phyloP scores from a whole-genome alignment of 176 grass and related monocot species.

The Zea luxurians region DNA sequence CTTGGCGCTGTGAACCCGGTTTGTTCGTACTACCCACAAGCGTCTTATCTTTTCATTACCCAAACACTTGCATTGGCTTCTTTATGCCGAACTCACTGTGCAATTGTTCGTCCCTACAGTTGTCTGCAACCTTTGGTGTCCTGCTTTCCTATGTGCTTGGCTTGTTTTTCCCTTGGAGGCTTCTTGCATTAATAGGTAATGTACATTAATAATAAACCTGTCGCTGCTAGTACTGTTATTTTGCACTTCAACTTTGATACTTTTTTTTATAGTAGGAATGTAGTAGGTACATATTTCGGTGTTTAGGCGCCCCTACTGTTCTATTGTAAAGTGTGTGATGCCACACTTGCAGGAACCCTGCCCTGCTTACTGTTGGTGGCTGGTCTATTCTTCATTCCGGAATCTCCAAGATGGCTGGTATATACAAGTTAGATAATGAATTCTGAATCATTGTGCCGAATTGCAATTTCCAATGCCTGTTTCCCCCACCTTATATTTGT shows the following conservation, averaged over 20 bases:
- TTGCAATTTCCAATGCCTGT: conserved; percentile 8
- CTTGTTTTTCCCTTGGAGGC: conserved; percentile 90
- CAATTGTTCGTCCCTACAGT: background rate
- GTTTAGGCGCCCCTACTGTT: background rate
- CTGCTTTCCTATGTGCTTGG: conserved; percentile 77
- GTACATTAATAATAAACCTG: background rate
- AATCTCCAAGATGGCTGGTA: conserved; percentile 99
- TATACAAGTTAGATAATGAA: conserved; percentile 22
- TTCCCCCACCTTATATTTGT: background rate
- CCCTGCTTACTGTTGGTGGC: conserved; percentile 82
- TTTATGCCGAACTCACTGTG: background rate
- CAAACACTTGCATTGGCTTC: background rate
- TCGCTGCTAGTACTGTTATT: background rate
- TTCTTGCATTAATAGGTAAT: conserved; percentile 85
- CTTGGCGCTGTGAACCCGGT: conserved; percentile 90
- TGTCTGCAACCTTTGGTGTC: conserved; percentile 84
- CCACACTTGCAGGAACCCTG: conserved; percentile 59
- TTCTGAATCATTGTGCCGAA: background rate
- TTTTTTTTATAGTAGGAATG: background rate
- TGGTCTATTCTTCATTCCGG: conserved; percentile 88
- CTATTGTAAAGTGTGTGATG: background rate
- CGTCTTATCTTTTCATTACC: background rate
- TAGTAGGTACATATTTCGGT: background rate
- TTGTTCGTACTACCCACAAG: conserved; percentile 14
- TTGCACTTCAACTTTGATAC: background rate